These are phyloP conservation scores for Geotrichum europaeum DNA, from an alignment of 1,139 yeast genomes.

Conservation along the genomic window DNA sequence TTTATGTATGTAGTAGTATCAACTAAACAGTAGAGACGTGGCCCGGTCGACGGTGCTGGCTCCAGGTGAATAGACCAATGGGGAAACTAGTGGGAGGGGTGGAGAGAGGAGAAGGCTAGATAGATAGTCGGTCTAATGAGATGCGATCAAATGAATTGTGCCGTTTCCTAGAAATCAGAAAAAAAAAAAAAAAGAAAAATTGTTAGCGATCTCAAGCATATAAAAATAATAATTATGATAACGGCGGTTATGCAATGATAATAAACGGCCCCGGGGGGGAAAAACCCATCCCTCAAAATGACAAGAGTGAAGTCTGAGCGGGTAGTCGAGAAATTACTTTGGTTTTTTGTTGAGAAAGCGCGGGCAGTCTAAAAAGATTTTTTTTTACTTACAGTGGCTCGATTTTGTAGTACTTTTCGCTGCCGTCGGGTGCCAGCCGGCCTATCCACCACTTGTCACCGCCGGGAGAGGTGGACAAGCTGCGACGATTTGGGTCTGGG, in stretches of 20 bases:
- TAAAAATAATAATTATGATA: no score
- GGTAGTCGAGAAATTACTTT: background rate
- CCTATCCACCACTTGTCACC: slow-evolving; percentile 34
- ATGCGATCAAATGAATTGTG: slow-evolving; percentile 29
- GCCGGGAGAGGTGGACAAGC: slow-evolving; percentile 16
- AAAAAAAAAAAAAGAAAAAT: background rate
- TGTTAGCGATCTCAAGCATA: background rate
- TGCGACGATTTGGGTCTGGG: slow-evolving; percentile 2
- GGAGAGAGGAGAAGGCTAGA: slow-evolving; percentile 16
- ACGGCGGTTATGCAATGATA: no score
- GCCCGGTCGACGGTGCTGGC: no score
- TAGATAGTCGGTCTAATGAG: slow-evolving; percentile 29
- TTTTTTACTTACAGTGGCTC: slow-evolving; percentile 23
- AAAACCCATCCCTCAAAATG: background rate
- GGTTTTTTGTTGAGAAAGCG: no score
- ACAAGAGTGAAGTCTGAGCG: background rate
- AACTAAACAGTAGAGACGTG: background rate
- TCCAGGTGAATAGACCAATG: no score
- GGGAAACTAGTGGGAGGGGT: no score
- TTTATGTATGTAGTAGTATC: background rate
- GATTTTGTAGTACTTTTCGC: slow-evolving; percentile 29
- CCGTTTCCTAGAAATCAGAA: slow-evolving; percentile 16
- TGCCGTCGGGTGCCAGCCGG: slow-evolving; percentile 31
- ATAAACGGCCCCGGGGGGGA: background rate
- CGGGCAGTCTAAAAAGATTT: no score